Percentiles rank a stretch among this genome's conserved stretches.
Evolutionary conservation across 2,329 filamentous ascomycete species (phyloP).

Genomic region (Xylariaceae sp.): DNA sequence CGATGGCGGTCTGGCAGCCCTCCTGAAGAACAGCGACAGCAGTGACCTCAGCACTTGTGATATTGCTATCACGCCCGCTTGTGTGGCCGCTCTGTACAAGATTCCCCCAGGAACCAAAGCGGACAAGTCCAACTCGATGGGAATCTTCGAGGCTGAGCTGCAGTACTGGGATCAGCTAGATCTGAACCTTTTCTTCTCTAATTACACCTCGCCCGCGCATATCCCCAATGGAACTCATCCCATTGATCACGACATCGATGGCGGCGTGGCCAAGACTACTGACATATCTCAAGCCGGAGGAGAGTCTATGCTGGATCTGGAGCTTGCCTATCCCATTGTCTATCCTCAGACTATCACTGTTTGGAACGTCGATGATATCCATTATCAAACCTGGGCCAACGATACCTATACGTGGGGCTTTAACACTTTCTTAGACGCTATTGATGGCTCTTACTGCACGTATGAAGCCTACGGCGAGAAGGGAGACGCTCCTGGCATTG

Average conservation of each 20-base stretch:
- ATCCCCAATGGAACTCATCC: slow-evolving; percentile 27
- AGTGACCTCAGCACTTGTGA: slow-evolving; percentile 3
- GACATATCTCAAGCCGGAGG: slow-evolving; percentile 27
- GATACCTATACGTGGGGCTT: slow-evolving; percentile 11
- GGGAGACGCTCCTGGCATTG: slow-evolving; percentile 34
- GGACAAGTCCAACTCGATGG: slow-evolving; percentile 18
- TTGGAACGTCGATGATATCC: slow-evolving; percentile 41
- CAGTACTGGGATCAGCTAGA: slow-evolving; percentile 32
- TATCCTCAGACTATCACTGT: slow-evolving; percentile 31
- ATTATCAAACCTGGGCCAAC: slow-evolving; percentile 30
- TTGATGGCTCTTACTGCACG: neutral
- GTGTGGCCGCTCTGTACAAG: slow-evolving; percentile 9
- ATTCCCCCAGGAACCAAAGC: slow-evolving; percentile 15
- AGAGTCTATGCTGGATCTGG: slow-evolving; percentile 37
- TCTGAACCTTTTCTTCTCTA: slow-evolving; percentile 29
- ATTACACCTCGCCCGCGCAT: slow-evolving; percentile 24
- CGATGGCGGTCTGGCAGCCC: neutral
- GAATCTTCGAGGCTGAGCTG: slow-evolving; percentile 32
- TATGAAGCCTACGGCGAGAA: neutral
- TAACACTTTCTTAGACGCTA: slow-evolving; percentile 46
- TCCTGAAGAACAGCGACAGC: neutral
- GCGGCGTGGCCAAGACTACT: slow-evolving; percentile 11
- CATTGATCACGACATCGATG: slow-evolving; percentile 29
- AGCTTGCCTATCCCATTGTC: slow-evolving; percentile 35
- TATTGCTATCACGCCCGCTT: slow-evolving; percentile 8